These are phyloP conservation scores for Podospora didyma DNA, from an alignment of 495 filamentous ascomycete genomes.

Conservation along the genomic window DNA sequence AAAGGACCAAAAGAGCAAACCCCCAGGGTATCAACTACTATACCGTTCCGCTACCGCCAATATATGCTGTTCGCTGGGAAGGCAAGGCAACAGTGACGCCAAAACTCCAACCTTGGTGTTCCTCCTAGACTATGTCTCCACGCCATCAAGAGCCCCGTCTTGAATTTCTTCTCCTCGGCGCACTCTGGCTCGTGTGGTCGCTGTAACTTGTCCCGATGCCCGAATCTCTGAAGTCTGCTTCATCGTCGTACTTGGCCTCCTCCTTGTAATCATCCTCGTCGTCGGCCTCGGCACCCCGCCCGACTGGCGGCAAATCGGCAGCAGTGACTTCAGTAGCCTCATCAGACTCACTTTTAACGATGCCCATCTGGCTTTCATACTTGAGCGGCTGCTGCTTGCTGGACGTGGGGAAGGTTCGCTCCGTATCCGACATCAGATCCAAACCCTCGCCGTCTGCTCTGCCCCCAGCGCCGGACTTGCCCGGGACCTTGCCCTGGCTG, in stretches of 20 bases:
- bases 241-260: conserved; percentile 30
- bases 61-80: no score
- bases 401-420: conserved; percentile 54
- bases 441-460: not conserved
- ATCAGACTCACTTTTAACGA: conserved; percentile 23
- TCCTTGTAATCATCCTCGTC: conserved; percentile 28
- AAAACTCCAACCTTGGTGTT: no score
- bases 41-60: no score
- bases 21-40: no score
- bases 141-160: not conserved
- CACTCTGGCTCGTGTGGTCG: conserved; percentile 25
- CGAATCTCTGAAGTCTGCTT: conserved; percentile 34
- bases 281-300: conserved; percentile 25
- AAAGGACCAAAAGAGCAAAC: no score
- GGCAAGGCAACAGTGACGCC: no score
- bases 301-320: conserved; percentile 2
- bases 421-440: conserved; percentile 23
- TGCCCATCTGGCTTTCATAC: conserved; percentile 16
- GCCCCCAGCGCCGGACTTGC: not conserved
- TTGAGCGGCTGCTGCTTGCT: conserved; percentile 47
- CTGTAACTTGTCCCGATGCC: conserved; percentile 47
- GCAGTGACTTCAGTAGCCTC: conserved; percentile 12
- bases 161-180: conserved; percentile 17
- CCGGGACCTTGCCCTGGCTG: not conserved
- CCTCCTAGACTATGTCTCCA: no score